These are phyloP conservation scores for Kodamaea leandrae DNA, from an alignment of 805 yeast species.

Conservation along the genomic window DNA sequence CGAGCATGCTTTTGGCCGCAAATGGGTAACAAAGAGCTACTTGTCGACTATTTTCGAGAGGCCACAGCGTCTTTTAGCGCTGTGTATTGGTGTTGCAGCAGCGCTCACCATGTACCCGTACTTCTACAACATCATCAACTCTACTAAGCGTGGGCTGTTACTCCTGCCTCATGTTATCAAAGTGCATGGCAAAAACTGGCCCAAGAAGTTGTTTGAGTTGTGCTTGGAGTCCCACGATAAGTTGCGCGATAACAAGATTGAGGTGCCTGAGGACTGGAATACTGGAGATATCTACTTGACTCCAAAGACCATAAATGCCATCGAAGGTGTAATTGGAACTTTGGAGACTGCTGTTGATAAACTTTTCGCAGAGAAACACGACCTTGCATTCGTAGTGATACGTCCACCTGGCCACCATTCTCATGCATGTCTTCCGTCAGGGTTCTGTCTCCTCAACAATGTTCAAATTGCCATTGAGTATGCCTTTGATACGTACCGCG, in stretches of 20 bases:
- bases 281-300: conserved; percentile 77
- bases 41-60: conserved; percentile 72
- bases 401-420: conserved; percentile 90
- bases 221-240: conserved; percentile 59
- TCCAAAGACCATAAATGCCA: conserved; percentile 62
- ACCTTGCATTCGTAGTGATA: conserved; percentile 60
- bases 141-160: conserved; percentile 48
- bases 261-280: conserved; percentile 80
- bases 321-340: conserved; percentile 76
- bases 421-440: conserved; percentile 79
- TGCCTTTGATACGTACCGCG: conserved; percentile 57
- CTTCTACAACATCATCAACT: conserved; percentile 48
- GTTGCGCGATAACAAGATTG: conserved; percentile 52
- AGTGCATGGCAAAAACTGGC: conserved; percentile 79
- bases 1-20: conserved; percentile 69
- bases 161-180: conserved; percentile 58
- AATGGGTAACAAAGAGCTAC: conserved; percentile 72
- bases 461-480: conserved; percentile 80
- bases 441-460: conserved; percentile 78
- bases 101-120: conserved; percentile 69
- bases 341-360: conserved; percentile 68
- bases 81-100: conserved; percentile 74
- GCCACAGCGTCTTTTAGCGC: conserved; percentile 75
- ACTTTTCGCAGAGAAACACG: conserved; percentile 27
- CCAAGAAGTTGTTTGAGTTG: conserved; percentile 51